Base-by-base conservation (phyloP, 805 yeast species). In the Candida sakaeoensis region DNA sequence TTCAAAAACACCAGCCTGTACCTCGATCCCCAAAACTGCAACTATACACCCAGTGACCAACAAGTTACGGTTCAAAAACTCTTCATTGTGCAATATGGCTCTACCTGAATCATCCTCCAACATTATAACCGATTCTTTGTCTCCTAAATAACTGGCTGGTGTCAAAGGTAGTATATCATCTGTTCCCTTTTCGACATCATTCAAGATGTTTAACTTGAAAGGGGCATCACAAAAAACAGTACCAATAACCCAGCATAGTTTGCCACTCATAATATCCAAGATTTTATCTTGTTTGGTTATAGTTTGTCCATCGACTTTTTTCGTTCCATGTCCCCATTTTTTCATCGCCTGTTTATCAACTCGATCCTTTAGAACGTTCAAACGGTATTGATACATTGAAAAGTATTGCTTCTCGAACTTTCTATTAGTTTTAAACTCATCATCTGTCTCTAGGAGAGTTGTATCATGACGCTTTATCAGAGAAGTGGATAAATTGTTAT, bases 81-180 rank as follows among this genome's bases (percentile, higher is more conserved):
- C 69, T 18, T 88, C 90, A 33, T 77, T 77, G 36, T 77, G 80
- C 16, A 93, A 62, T 23, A 79, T 58, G 5, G 95, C 82, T 37
- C 99, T 70, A 3, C 99, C 99, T 40, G 89, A 80, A 53, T 89
- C 96, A 61, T 93, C 99, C 58, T 93, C 98, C 25, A 93, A 57
- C 82, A 81, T 79, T 19, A 85, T 86, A 12, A 75, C 58, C 28
- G 50, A 56, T 5, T 42, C 39, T 24, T 34, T 34, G 2, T 43
- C 39, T 18, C 47, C 49, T 5, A 52, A 40, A 44, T 61, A 61
- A 21, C 54, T 48, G 15, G 47, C 43, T 0, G 69, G 68, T 61
- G 58, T 36, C 49, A 52, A 43, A 2, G 76, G 77, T 37, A 75
- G 60, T 9, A 70, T 70, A 25, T 77, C 81, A 49, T 77, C 80